Percentiles rank a stretch among this genome's conserved stretches.
phyloP scores from a whole-genome alignment of 2,329 filamentous ascomycete genomes.

The Fonsecaea nubica region DNA sequence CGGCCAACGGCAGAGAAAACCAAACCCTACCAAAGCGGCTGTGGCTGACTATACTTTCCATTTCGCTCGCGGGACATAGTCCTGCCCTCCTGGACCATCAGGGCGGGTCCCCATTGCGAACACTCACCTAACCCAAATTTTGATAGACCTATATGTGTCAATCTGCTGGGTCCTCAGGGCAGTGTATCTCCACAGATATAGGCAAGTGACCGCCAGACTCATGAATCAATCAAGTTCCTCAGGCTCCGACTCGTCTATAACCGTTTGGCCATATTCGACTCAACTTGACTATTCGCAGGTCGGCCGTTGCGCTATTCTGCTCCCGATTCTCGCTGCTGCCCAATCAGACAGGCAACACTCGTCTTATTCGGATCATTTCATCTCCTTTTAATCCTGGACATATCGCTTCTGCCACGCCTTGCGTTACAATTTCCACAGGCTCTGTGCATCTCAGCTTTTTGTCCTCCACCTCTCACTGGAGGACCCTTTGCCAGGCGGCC shows the following conservation, averaged over 20 bases:
- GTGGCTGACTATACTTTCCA: constrained; percentile 22
- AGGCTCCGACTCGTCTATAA: constrained; percentile 21
- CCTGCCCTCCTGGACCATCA: constrained; percentile 13
- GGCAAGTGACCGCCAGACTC: constrained; percentile 14
- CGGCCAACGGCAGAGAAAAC: constrained; percentile 20
- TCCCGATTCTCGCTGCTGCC: constrained; percentile 20
- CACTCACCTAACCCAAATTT: constrained; percentile 23
- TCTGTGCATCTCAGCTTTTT: constrained; percentile 27
- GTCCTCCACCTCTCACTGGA: constrained; percentile 24
- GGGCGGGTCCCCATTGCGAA: constrained; percentile 27
- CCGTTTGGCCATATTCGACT: constrained; percentile 20
- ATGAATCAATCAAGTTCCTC: constrained; percentile 21
- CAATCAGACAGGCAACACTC: constrained; percentile 30
- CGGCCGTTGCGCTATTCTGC: constrained; percentile 35
- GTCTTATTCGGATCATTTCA: constrained; percentile 22
- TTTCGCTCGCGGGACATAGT: constrained; percentile 27
- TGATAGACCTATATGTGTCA: constrained; percentile 18
- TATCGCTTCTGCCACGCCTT: constrained; percentile 22
- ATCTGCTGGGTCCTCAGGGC: constrained; percentile 23
- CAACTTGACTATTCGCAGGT: constrained; percentile 28
- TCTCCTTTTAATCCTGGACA: constrained; percentile 29
- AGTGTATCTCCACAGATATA: constrained; percentile 29
- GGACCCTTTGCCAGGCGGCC: constrained; percentile 16
- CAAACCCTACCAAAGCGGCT: constrained; percentile 18
- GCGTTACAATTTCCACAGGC: constrained; percentile 11